Base-by-base conservation (phyloP, 441 rosid genomes). In the Adansonia madagascariensis region DNA sequence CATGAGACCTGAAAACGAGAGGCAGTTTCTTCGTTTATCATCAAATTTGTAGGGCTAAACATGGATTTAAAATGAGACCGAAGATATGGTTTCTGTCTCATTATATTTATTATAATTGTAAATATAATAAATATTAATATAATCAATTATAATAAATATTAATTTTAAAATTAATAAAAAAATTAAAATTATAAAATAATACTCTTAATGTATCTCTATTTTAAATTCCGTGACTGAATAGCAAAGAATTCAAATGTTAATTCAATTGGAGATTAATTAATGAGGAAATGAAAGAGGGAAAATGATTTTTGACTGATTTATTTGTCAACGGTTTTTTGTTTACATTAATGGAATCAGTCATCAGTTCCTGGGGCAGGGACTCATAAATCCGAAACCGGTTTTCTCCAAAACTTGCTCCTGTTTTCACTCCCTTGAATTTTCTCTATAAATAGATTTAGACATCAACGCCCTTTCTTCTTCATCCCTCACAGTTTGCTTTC, bases 291-390 rank as follows among this genome's bases (percentile, higher is more conserved):
- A 24, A 59, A 61, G 10, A 0, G 44, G n/a, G 12, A 35, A 35
- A 35, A 35, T 35, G 41, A 35, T 35, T 2, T 71, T 71, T 71
- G 74, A 71, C 74, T 52, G 24, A 27, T 71, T 24, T 12, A 35
- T 71, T 71, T 52, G 62, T 71, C 74, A 50, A 71, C 74, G 74
- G 62, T 31, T 71, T 71, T 71, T 39, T 35, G 55, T 50, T n/a
- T 73, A 8, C 49, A n/a, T 17, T 4, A 27, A n/a, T 24, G n/a
- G 77, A 75, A 62, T 55, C 59, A 49, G 71, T 62, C 35, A 12
- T 12, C 18, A 10, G 20, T 15, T 20, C 8, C 68, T 3, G 10
- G 10, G 9, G 20, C 61, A 10, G 46, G n/a, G 56, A 27, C 49
- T 47, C 70, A 12, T 35, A 56, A 72, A 72, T 18, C 64, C 17